Base-by-base conservation (phyloP, 345 rosid species). In the Alliaria petiolata region DNA sequence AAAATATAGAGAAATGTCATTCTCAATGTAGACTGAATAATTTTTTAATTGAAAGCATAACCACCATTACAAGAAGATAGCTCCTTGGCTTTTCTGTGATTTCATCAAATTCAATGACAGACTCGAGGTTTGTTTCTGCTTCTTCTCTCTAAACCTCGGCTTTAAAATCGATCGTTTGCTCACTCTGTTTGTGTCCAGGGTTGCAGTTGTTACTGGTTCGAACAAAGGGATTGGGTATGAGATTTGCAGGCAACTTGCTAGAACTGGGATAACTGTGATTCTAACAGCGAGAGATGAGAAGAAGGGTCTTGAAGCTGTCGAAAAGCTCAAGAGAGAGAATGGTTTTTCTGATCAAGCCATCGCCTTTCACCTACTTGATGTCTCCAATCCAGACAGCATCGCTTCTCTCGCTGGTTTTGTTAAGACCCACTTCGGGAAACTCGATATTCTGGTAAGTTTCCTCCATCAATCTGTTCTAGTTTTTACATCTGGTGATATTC, bases 171-270 rank as follows among this genome's bases (percentile, higher is more conserved):
- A 51, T 51, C 10, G 19, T 5, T 16, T 34, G 2, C 28, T 34
- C 16, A 28, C 2, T 53, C 38, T 22, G 49, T 34, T 63, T 8
- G 47, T 22, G 7, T 28, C 4, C 78, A 83, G 84, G 54, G 67
- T 70, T 71, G 87, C 87, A 43, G 73, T 83, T 12, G 87, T 79
- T 7, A 81, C 83, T 14, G 87, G 85, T 19, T 79, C 83, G 28
- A 84, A 80, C 78, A 80, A 70, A 77, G 85, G 85, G 44, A 82
- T 84, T 6, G 87, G 85, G 26, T 75, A 75, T 53, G 84, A 76
- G 65, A 76, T 80, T 13, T 72, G 78, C 22, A 77, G 70, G 75
- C 83, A 75, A 52, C 78, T 80, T 26, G 83, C 76, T n/a, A 72
- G 68, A 0, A 51, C 56, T 6, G 85, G 82, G 10, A 19, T 77